Evolutionary conservation across 768 basidiomycete genomes (phyloP).

Genomic region (Russula sp.): DNA sequence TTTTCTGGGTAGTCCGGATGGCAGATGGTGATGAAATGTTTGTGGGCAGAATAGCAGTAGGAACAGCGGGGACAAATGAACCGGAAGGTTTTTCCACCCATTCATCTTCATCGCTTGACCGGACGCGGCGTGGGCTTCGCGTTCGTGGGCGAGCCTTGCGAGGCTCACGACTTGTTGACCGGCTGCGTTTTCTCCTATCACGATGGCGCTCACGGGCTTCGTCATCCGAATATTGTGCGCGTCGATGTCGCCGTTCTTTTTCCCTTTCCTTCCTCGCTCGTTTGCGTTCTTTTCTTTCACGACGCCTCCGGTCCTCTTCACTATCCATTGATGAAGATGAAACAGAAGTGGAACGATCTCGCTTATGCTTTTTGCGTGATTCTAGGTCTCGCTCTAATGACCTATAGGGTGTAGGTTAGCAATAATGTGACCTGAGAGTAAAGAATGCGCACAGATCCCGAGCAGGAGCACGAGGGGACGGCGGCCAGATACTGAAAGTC

Average conservation of each 20-base stretch:
- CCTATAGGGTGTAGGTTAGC: constrained; percentile 29
- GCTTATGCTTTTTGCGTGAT: constrained; percentile 48
- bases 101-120: constrained; percentile 41
- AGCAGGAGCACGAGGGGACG: constrained; percentile 64
- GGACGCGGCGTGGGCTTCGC: constrained; percentile 17
- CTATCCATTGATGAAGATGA: constrained; percentile 34
- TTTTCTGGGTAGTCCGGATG: neutral
- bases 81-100: constrained; percentile 57
- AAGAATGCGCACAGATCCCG: constrained; percentile 43
- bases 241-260: constrained; percentile 31
- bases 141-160: constrained; percentile 8
- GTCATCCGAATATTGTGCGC: constrained; percentile 23
- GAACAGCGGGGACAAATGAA: constrained; percentile 25
- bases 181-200: constrained; percentile 27
- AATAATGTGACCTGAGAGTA: neutral
- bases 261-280: constrained; percentile 43
- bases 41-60: constrained; percentile 19
- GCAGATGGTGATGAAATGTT: constrained; percentile 1
- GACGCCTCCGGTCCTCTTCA: constrained; percentile 54
- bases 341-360: constrained; percentile 39
- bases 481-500: constrained; percentile 67
- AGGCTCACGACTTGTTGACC: constrained; percentile 27
- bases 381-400: constrained; percentile 47
- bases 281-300: constrained; percentile 55
- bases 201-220: constrained; percentile 25